phyloP scores from a whole-genome alignment of 805 yeast species.

The Komagataella pseudopastoris region DNA sequence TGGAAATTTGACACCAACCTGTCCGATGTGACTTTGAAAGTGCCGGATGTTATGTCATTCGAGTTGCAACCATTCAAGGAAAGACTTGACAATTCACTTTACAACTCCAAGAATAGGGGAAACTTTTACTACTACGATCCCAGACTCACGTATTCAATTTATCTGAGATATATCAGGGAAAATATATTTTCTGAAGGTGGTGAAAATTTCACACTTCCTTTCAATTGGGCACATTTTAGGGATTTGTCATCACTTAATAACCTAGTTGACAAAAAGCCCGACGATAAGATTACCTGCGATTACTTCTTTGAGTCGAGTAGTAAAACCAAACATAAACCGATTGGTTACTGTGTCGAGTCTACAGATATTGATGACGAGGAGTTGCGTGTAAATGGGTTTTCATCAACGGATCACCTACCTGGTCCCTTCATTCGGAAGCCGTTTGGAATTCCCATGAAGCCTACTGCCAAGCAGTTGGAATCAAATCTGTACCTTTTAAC shows the following conservation, averaged over 20 bases:
- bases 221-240: conserved; percentile 45
- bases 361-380: not conserved
- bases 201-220: conserved; percentile 18
- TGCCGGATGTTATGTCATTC: not conserved
- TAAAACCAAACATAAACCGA: not conserved
- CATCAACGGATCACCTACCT: conserved; percentile 15
- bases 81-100: not conserved
- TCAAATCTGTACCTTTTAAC: conserved; percentile 28
- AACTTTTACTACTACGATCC: conserved; percentile 29
- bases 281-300: conserved; percentile 16
- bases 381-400: not conserved
- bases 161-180: conserved; percentile 23
- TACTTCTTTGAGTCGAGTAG: conserved; percentile 10
- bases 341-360: not conserved
- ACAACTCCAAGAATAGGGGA: not conserved
- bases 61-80: not conserved
- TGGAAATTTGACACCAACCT: not conserved
- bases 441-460: conserved; percentile 9
- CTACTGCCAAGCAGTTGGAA: conserved; percentile 23
- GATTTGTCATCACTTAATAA: conserved; percentile 28
- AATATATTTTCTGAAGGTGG: not conserved
- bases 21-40: not conserved
- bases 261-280: conserved; percentile 8
- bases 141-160: conserved; percentile 36
- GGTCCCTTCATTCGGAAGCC: conserved; percentile 18